Evolutionary conservation across 192 early-diverging fungal species (phyloP).

Genomic region (Podila epicladia): DNA sequence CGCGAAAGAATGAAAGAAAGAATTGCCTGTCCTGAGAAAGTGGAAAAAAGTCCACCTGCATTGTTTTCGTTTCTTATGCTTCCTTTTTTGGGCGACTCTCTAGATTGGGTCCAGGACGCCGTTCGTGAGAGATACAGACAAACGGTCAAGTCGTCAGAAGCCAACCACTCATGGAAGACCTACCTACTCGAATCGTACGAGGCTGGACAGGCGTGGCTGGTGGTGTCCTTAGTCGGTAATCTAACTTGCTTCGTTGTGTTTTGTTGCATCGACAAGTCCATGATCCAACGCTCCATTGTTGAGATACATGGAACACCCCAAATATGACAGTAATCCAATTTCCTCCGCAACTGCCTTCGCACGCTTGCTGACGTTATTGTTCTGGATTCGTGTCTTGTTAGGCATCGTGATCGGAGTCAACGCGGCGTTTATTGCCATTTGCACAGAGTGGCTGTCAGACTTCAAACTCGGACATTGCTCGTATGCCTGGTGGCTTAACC

Average conservation of each 20-base stretch:
- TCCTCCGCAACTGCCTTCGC: neutral
- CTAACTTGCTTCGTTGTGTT: too few species aligned
- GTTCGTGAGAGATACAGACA: slow-evolving; percentile 66
- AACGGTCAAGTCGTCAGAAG: slow-evolving; percentile 48
- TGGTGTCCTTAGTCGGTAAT: slow-evolving; percentile 80
- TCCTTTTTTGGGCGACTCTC: slow-evolving; percentile 16
- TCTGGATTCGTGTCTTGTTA: slow-evolving; percentile 8
- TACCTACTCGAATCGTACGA: slow-evolving; percentile 69
- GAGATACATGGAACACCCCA: neutral
- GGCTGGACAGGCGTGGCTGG: slow-evolving; percentile 85
- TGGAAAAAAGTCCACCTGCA: too few species aligned
- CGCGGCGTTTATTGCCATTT: slow-evolving; percentile 90
- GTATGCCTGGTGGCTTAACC: slow-evolving; percentile 88
- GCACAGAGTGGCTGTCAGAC: slow-evolving; percentile 92
- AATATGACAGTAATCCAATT: neutral
- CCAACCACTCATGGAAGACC: slow-evolving; percentile 59
- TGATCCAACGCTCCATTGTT: too few species aligned
- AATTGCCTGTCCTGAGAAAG: neutral
- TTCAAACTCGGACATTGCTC: slow-evolving; percentile 86
- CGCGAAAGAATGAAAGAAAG: neutral
- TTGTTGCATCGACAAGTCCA: too few species aligned
- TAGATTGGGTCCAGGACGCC: slow-evolving; percentile 75
- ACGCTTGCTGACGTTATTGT: neutral
- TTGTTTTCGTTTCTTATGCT: neutral
- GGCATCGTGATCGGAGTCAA: slow-evolving; percentile 80